A percentile compares a stretch with the other conserved stretches of the same genome.
Evolutionary conservation across 495 filamentous ascomycete genomes (phyloP).

Genomic region (Gamarada debralockiae): DNA sequence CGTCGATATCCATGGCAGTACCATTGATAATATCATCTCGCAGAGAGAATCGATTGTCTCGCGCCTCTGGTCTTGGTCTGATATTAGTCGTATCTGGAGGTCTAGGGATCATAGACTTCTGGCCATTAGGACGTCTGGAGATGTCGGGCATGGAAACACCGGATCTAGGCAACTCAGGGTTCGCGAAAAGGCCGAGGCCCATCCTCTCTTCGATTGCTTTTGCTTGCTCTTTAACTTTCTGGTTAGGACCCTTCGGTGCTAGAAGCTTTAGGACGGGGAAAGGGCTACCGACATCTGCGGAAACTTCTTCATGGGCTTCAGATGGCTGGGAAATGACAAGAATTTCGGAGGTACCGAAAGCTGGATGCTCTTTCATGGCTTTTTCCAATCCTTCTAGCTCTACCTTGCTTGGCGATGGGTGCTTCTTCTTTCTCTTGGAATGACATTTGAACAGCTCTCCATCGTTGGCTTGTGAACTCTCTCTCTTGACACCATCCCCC

Average conservation of each 20-base stretch:
- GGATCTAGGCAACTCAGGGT: not conserved
- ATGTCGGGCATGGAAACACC: not conserved
- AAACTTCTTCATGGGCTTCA: too few species aligned
- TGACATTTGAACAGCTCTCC: not conserved
- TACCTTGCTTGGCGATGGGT: slow-evolving; percentile 13
- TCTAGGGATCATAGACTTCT: not conserved
- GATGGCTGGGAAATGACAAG: not conserved
- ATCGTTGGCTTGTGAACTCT: slow-evolving; percentile 8
- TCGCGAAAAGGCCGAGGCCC: not conserved
- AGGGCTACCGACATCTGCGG: not conserved
- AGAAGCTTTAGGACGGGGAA: not conserved
- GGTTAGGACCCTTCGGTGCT: slow-evolving; percentile 3
- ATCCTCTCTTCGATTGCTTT: not conserved
- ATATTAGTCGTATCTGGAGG: not conserved
- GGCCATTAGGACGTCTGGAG: not conserved
- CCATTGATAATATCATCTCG: slow-evolving; percentile 2
- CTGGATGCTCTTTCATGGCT: slow-evolving; percentile 3
- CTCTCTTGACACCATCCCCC: slow-evolving; percentile 14
- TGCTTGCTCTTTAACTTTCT: not conserved
- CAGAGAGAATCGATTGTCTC: not conserved
- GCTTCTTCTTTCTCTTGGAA: slow-evolving; percentile 12
- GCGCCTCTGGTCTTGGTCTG: not conserved
- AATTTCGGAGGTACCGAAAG: not conserved
- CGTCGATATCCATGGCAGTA: slow-evolving; percentile 28
- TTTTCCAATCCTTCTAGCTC: slow-evolving; percentile 8